phyloP scores from a whole-genome alignment of 148 eudicot genomes.

The Spergularia marina region DNA sequence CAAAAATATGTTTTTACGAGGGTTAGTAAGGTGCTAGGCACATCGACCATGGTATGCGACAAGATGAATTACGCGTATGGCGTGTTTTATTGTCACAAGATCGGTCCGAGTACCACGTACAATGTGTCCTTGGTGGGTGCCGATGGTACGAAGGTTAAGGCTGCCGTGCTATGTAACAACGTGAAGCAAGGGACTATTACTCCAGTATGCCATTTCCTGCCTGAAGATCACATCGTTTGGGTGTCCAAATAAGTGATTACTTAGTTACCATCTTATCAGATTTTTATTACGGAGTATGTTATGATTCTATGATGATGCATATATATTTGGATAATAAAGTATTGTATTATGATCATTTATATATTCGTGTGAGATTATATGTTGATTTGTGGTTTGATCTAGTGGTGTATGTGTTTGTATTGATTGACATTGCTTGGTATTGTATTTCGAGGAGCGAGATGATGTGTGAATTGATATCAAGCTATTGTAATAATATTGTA shows the following conservation, averaged over 20 bases:
- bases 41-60: slow-evolving; percentile 22
- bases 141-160: slow-evolving; percentile 24
- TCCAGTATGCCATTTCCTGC: slow-evolving; percentile 36
- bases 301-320: neutral
- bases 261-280: too few relatives aligned
- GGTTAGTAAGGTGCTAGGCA: slow-evolving; percentile 21
- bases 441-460: too few relatives aligned
- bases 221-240: slow-evolving; percentile 28
- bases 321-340: neutral
- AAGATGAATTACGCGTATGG: slow-evolving; percentile 29
- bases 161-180: slow-evolving; percentile 31
- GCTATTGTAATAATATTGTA: too few relatives aligned
- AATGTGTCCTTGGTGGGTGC: slow-evolving; percentile 22
- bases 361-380: neutral
- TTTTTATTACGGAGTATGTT: too few relatives aligned
- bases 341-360: neutral
- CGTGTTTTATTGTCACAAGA: slow-evolving; percentile 32
- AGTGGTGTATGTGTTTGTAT: too few relatives aligned
- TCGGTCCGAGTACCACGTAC: slow-evolving; percentile 18
- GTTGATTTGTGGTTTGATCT: too few relatives aligned
- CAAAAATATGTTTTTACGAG: slow-evolving; percentile 33
- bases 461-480: too few relatives aligned
- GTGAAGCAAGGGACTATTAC: slow-evolving; percentile 29
- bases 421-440: too few relatives aligned
- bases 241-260: too few relatives aligned